Evolutionary conservation across 306 rosid species (phyloP), one percentile per base, ranked within the genome.

Genomic region (Quercus suber): DNA sequence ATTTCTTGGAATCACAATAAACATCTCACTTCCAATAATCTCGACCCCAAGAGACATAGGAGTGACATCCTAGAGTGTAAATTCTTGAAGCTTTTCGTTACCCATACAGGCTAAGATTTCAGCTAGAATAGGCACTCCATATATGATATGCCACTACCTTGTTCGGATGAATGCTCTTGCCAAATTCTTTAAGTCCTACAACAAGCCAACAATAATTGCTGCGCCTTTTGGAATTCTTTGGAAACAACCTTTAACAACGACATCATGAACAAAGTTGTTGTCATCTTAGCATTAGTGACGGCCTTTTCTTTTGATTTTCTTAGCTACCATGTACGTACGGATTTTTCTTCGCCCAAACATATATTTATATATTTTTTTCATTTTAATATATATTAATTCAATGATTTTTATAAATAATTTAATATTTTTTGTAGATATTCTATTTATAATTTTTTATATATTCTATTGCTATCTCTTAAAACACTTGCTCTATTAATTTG

Each of bases 101-200:
- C 57, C 69, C 67, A 71, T 74, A 37, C 82, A 77, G 9, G 23
- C 60, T 61, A 72, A 19, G 15, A 25, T 71, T 0, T 57, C 82
- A 19, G 76, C 49, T 18, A 53, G 28, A 30, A 73, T 20, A 21
- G 64, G 63, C 1, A 60, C 76, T 21, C 82, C 82, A 10, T 79
- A 51, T 6, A 1, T 37, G 43, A 37, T 37, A 37, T 37, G 82
- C 78, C 43, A 79, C 78, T 30, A 78, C 82, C 41, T 79, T 78
- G 18, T 79, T 77, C 2, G 43, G 55, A 59, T 79, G 61, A 61
- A 79, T 72, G 78, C 78, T 79, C 78, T 73, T 73, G 78, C 71
- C 57, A 49, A 79, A 0, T 79, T 64, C 49, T 79, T 79, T 9
- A 79, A 73, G 41, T 79, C 52, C 82, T 5, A 37, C 10, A 37